Base-by-base conservation (phyloP, 257 asterid species). In the Capsicum chinense region DNA sequence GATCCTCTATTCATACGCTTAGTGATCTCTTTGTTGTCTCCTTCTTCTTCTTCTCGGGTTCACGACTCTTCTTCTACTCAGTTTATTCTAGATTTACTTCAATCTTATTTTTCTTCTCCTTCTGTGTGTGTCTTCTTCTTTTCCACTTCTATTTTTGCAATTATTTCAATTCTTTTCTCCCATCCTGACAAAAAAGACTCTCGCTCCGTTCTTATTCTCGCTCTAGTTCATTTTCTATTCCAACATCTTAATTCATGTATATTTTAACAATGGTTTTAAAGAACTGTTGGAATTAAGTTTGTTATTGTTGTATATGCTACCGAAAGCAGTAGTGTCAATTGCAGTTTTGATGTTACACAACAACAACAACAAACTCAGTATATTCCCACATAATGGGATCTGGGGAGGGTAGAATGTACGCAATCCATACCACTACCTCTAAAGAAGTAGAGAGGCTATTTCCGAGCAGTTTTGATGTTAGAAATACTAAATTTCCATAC, bases 91-190 rank as follows among this genome's bases (percentile, higher is more conserved):
- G 14, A 69, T 69, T 39, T 69, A 26, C 7, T 69, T 69, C 56
- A 39, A 39, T 39, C 56, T 39, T 39, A 42, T 69, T 39, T 69
- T 37, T 69, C 54, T 68, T 68, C 78, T 68, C 54, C 76, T 68
- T 68, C 26, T 39, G 13, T 37, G 78, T 39, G 21, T 7, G 54
- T 39, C 78, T 37, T 68, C 76, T 68, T 68, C 54, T 68, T 68
- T 37, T 1, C 76, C 52, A 68, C 52, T 37, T 68, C 52, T 35
- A 68, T 0, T 3, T 37, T 68, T 2, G 17, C 13, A 0, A 37
- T 68, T 35, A 33, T 67, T 64, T 63, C 70, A 21, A 21, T 37
- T 33, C 5, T 33, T 64, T 7, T 64, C 71, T 64, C 47, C 14
- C 52, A 67, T 35, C 48, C 48, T 35, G 48, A 12, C 73, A 67